Evolutionary conservation across 2,329 filamentous ascomycete species (phyloP).

Genomic region (Didymella pinodella): DNA sequence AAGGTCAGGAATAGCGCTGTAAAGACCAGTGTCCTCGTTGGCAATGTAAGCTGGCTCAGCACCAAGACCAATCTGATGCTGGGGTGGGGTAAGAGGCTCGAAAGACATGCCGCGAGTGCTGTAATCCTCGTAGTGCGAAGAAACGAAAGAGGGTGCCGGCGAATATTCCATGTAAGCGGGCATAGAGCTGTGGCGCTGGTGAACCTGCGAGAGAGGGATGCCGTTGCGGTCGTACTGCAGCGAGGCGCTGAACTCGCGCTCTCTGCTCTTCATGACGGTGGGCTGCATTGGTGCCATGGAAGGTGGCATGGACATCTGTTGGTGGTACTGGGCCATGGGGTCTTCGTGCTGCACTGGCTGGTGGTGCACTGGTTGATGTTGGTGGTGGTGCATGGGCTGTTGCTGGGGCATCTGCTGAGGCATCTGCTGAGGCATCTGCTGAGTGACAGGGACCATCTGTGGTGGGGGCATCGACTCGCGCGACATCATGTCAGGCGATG

Average conservation of each 20-base stretch:
- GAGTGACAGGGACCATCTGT: slow-evolving; percentile 71
- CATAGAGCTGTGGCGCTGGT: slow-evolving; percentile 98
- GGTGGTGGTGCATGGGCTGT: slow-evolving; percentile 57
- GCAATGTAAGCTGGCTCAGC: slow-evolving; percentile 96
- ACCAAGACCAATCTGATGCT: slow-evolving; percentile 81
- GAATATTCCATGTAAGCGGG: slow-evolving; percentile 98
- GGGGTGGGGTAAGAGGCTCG: slow-evolving; percentile 94
- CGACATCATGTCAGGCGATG: slow-evolving; percentile 86
- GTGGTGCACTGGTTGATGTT: slow-evolving; percentile 46
- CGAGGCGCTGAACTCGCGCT: slow-evolving; percentile 73
- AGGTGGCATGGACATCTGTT: slow-evolving; percentile 65
- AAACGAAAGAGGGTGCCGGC: slow-evolving; percentile 95
- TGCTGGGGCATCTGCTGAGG: slow-evolving; percentile 34
- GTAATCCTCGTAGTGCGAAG: slow-evolving; percentile 98
- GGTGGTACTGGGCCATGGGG: slow-evolving; percentile 73
- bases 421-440: slow-evolving; percentile 37
- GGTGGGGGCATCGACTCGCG: slow-evolving; percentile 95
- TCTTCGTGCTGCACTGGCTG: slow-evolving; percentile 67
- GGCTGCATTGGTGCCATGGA: slow-evolving; percentile 74
- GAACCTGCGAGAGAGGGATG: slow-evolving; percentile 80
- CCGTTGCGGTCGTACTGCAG: slow-evolving; percentile 93
- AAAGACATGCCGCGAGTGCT: slow-evolving; percentile 95
- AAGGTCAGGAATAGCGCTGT: slow-evolving; percentile 92
- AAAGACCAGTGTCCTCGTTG: slow-evolving; percentile 95
- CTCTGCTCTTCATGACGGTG: slow-evolving; percentile 79